phyloP scores from a whole-genome alignment of 2,329 filamentous ascomycete species.

The Sporothrix brasiliensis region DNA sequence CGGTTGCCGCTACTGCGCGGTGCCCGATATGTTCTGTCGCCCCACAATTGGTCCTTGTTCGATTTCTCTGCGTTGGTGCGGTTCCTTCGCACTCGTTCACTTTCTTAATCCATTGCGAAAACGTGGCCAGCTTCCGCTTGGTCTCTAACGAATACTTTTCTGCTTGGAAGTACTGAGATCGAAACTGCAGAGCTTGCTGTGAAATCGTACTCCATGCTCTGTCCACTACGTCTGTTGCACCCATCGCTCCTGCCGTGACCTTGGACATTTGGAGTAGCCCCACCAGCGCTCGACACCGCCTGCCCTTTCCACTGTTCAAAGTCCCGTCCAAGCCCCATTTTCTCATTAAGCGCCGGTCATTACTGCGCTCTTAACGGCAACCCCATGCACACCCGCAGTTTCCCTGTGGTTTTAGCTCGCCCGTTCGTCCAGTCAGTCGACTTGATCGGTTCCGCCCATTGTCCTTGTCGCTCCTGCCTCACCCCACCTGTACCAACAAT shows the following conservation, averaged over 20 bases:
- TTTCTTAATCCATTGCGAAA: no score
- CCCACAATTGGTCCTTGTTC: constrained; percentile 9
- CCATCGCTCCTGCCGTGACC: constrained; percentile 6
- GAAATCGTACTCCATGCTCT: no score
- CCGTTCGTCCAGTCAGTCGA: constrained; percentile 17
- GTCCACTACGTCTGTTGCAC: neutral
- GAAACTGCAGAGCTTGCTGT: no score
- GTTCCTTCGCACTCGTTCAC: neutral
- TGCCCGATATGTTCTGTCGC: neutral
- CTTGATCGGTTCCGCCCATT: constrained; percentile 21
- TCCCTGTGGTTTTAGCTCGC: constrained; percentile 16
- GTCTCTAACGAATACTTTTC: no score
- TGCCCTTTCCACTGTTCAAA: constrained; percentile 14
- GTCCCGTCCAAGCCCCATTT: constrained; percentile 4
- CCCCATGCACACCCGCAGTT: constrained; percentile 1
- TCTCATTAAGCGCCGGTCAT: constrained; percentile 21
- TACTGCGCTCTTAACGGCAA: constrained; percentile 15
- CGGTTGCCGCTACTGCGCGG: constrained; percentile 10
- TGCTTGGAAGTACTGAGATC: no score
- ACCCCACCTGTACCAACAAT: constrained; percentile 10
- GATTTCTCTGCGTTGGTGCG: neutral
- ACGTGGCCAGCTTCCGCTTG: neutral
- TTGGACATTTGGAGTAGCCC: constrained; percentile 16
- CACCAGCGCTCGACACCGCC: neutral
- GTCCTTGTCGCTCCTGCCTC: neutral